Evolutionary conservation across 192 early-diverging fungal species (phyloP).

Genomic region (Linnemannia hyalina): DNA sequence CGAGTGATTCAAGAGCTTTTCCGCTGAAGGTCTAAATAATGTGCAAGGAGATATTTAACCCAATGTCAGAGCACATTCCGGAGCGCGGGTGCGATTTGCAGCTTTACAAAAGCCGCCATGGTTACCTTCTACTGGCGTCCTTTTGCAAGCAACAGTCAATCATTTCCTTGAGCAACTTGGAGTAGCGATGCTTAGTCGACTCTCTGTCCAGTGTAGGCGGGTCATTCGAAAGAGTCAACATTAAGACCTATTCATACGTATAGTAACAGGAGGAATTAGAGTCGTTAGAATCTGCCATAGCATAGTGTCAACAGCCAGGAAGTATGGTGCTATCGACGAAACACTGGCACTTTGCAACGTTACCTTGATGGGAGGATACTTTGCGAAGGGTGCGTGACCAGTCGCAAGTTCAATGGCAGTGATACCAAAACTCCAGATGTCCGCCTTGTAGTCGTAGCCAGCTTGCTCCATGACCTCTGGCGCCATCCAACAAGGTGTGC

Average conservation of each 20-base stretch:
- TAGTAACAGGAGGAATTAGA: no score
- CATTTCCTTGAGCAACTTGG: conserved; percentile 88
- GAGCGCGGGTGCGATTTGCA: no score
- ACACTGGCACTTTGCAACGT: neutral
- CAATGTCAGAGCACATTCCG: no score
- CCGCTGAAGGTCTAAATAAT: conserved; percentile 74
- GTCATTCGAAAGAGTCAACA: conserved; percentile 89
- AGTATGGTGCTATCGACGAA: neutral
- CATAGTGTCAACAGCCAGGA: neutral
- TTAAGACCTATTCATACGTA: conserved; percentile 71
- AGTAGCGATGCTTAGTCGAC: conserved; percentile 77
- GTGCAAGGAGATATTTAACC: no score
- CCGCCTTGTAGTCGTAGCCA: conserved; percentile 91
- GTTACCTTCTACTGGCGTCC: conserved; percentile 76
- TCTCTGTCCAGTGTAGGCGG: conserved; percentile 89
- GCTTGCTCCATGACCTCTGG: conserved; percentile 94
- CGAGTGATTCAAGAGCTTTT: conserved; percentile 80
- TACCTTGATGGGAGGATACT: conserved; percentile 89
- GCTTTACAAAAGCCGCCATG: no score
- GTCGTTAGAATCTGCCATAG: neutral
- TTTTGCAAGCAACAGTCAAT: conserved; percentile 87
- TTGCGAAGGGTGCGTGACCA: conserved; percentile 91
- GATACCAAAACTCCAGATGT: conserved; percentile 94
- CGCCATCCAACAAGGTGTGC: conserved; percentile 80
- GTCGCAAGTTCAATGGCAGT: conserved; percentile 88